Evolutionary conservation across 2,329 filamentous ascomycete species (phyloP).

Genomic region (Aspergillus cejpii): DNA sequence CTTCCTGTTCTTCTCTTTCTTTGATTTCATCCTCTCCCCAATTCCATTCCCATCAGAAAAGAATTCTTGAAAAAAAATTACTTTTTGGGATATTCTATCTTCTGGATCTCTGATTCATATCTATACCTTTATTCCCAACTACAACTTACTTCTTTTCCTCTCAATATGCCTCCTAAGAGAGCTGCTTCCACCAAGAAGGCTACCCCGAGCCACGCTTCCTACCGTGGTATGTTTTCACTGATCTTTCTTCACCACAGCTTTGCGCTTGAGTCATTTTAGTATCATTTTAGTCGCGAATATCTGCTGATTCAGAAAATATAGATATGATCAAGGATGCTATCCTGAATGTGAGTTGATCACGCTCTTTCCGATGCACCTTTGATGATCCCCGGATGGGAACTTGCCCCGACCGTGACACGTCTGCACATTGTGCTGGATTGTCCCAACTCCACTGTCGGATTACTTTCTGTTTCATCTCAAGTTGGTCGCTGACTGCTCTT

Average conservation of each 20-base stretch:
- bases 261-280: constrained; percentile 36
- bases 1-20: constrained; percentile 29
- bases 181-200: constrained; percentile 53
- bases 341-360: constrained; percentile 58
- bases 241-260: constrained; percentile 42
- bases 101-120: constrained; percentile 6
- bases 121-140: constrained; percentile 11
- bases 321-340: constrained; percentile 70
- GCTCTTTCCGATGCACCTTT: constrained; percentile 43
- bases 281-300: constrained; percentile 46
- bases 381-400: constrained; percentile 30
- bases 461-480: constrained; percentile 19
- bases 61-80: no score
- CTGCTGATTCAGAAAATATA: constrained; percentile 49
- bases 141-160: constrained; percentile 11
- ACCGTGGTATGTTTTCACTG: constrained; percentile 55
- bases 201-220: constrained; percentile 54
- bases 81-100: constrained; percentile 5
- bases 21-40: constrained; percentile 17
- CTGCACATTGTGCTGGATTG: constrained; percentile 18
- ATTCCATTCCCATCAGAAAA: constrained; percentile 14
- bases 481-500: constrained; percentile 45
- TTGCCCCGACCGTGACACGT: constrained; percentile 35
- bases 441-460: constrained; percentile 21
- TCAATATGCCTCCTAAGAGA: constrained; percentile 62